phyloP scores from a whole-genome alignment of 2,329 filamentous ascomycete species.

The Claviceps capensis region DNA sequence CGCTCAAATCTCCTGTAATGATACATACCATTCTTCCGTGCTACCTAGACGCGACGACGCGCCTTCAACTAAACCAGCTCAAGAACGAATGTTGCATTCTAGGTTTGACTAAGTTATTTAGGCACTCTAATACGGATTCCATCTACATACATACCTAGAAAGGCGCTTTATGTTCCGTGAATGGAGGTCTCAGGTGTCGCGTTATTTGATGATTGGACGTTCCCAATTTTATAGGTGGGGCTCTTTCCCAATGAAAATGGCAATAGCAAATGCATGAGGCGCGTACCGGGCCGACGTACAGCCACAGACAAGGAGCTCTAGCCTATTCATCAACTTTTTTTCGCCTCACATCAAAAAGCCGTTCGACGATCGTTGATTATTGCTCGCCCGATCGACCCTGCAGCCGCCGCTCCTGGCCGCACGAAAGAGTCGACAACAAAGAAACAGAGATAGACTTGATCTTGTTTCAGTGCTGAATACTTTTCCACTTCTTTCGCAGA shows the following conservation, averaged over 20 bases:
- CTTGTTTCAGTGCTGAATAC: not conserved
- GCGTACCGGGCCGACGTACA: not conserved
- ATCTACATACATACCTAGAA: no score
- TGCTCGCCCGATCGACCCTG: not conserved
- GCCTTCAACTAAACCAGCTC: no score
- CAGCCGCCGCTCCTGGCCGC: not conserved
- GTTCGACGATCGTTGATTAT: not conserved
- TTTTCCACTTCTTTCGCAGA: not conserved
- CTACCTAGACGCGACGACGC: no score
- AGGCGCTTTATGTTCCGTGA: no score
- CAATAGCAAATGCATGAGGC: not conserved
- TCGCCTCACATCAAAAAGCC: not conserved
- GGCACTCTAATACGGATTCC: no score
- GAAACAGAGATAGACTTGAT: not conserved
- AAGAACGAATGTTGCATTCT: no score
- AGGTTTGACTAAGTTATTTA: no score
- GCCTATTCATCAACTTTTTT: not conserved
- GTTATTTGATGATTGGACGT: no score
- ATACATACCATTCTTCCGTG: no score
- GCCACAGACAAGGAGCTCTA: not conserved
- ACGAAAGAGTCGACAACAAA: not conserved
- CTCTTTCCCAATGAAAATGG: not conserved
- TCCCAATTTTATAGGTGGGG: not conserved
- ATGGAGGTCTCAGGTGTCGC: no score
- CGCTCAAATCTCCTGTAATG: no score